phyloP scores from a whole-genome alignment of 208 protist species.

The Trypanosoma avium region DNA sequence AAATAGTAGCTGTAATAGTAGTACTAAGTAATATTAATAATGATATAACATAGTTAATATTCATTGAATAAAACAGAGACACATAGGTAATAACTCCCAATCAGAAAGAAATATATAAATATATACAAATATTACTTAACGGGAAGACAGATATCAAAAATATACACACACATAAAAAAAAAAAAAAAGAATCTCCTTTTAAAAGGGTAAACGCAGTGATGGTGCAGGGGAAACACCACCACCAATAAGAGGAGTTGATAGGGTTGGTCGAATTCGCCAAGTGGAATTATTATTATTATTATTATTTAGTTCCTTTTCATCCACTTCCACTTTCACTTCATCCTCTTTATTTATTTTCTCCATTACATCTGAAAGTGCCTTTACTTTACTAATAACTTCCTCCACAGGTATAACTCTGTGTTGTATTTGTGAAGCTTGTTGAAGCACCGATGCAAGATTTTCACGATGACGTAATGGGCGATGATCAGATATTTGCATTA shows the following conservation, averaged over 20 bases:
- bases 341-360: too few species aligned
- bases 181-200: neutral
- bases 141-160: too few species aligned
- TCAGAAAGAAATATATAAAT: too few species aligned
- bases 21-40: too few species aligned
- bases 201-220: slow-evolving; percentile 12
- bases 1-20: neutral
- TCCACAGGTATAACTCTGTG: slow-evolving; percentile 1
- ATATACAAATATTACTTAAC: slow-evolving; percentile 3
- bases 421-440: neutral
- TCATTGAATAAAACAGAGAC: too few species aligned
- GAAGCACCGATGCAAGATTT: slow-evolving; percentile 12
- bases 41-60: too few species aligned
- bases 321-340: neutral
- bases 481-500: slow-evolving; percentile 13
- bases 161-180: neutral
- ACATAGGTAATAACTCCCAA: too few species aligned
- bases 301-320: neutral
- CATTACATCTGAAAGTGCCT: too few species aligned
- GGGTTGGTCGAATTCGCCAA: slow-evolving; percentile 7
- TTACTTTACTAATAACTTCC: slow-evolving; percentile 12
- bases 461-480: neutral
- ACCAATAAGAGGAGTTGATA: slow-evolving; percentile 20
- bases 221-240: slow-evolving; percentile 13
- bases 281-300: neutral